Base-by-base conservation (phyloP, 345 rosid species). In the Anastatica hierochuntica region DNA sequence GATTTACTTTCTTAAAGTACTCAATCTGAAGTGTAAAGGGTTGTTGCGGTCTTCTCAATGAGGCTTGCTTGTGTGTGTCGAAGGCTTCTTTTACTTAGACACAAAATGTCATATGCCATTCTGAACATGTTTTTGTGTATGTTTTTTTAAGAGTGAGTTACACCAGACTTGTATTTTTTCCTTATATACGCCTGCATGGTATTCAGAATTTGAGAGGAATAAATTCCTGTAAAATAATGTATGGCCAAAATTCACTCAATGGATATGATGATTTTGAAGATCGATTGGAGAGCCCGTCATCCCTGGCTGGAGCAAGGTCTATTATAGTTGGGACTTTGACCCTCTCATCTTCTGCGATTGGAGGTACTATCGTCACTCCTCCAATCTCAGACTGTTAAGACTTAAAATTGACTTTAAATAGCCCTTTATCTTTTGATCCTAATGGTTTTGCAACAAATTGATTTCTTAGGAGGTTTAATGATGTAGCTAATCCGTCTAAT, bases 401-500 rank as follows among this genome's bases (percentile, higher is more conserved):
- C 60, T 70, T 43, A 62, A n/a, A n/a, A 31, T 73, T 74, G 3
- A 85, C 79, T 61, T 55, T 74, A 15, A 49, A 58, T 58, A 62
- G 60, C 70, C 64, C 72, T 53, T 53, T 66, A 21, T 53, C 65
- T 55, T 47, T 78, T 33, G 81, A 70, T 42, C 55, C 52, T 63
- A 77, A 77, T 68, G 88, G 74, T 41, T 76, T 69, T n/a, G n/a
- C 65, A 40, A 33, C 64, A 45, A 85, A 74, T 29, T 73, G 65
- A 60, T 75, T 88, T 60, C 77, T 84, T 34, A 79, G 66, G 79
- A 80, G 80, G 69, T 69, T 79, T 48, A 40, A 39, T 51, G 88
- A 84, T 55, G 80, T 74, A 59, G 58, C 67, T 53, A 77, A 84
- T 56, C 77, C 92, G 68, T 72, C 90, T 63, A 74, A 65, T 69